Percentiles rank a stretch among this genome's conserved stretches.
These are phyloP conservation scores for Tremella yokohamensis DNA, from an alignment of 768 basidiomycete genomes.

Conservation along the genomic window DNA sequence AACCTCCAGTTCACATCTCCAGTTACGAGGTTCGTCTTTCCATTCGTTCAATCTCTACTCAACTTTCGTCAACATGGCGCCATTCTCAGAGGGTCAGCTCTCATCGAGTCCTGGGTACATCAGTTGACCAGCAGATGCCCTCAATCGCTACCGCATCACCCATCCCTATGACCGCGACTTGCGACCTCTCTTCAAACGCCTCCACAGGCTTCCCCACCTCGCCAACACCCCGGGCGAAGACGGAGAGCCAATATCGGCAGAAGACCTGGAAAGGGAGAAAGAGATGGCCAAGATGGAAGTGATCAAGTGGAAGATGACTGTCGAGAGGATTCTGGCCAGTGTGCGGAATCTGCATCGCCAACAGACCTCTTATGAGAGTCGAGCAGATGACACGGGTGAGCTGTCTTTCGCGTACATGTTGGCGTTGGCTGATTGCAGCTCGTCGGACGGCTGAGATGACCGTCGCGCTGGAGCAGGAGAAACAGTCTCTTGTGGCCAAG, in stretches of 20 bases:
- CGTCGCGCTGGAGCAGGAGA: conserved; percentile 30
- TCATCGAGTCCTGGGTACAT: background rate
- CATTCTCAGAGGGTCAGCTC: too few species aligned
- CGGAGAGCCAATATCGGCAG: background rate
- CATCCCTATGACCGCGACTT: conserved; percentile 39
- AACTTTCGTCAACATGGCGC: too few species aligned
- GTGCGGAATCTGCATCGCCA: conserved; percentile 36
- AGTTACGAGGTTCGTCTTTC: too few species aligned
- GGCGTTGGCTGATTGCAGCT: conserved; percentile 3
- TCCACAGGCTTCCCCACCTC: conserved; percentile 30
- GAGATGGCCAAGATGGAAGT: conserved; percentile 35
- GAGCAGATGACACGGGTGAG: conserved; percentile 38
- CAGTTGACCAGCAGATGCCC: conserved; percentile 24
- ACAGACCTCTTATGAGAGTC: conserved; percentile 18
- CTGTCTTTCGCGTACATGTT: conserved; percentile 4
- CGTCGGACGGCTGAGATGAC: conserved; percentile 21
- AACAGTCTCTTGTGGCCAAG: conserved; percentile 22
- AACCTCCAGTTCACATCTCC: too few species aligned
- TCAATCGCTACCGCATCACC: conserved; percentile 40
- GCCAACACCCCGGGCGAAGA: background rate
- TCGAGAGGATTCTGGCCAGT: conserved; percentile 37
- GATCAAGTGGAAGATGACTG: conserved; percentile 29
- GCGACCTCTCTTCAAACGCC: conserved; percentile 29
- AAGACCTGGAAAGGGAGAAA: conserved; percentile 21
- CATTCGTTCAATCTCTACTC: too few species aligned